Evolutionary conservation across 257 asterid genomes (phyloP), one percentile per base, ranked within the genome.

Genomic region (Henckelia pumila): DNA sequence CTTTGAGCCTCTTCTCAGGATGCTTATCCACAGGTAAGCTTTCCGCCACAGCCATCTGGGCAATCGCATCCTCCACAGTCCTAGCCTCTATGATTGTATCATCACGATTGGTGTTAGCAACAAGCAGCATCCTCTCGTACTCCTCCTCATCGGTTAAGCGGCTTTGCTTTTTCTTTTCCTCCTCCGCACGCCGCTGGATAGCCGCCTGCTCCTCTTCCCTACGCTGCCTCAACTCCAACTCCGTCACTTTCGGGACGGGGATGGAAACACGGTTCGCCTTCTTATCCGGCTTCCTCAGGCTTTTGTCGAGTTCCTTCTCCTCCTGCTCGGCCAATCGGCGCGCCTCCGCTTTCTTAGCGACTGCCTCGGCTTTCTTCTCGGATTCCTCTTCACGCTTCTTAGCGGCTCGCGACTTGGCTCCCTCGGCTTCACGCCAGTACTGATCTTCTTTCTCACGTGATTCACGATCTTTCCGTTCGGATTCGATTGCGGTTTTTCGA

Each of bases 371-470:
- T 30, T 86, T 76, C 79, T 90, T 90, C 88, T 83, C 89, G 26
- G 96, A 88, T 50, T 90, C 95, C 79, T 86, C 97, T 66, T 93
- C 96, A 6, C 89, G 89, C 74, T 90, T 93, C 84, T 93, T 90
- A 24, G 99, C 84, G 28, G 99, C 95, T 56, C 88, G 86, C 10
- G 97, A 85, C 77, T 88, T 93, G 66, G 77, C 78, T n/a, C 94
- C 98, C 80, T 90, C 96, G 56, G 97, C 97, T 73, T 88, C 95
- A 47, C 87, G 92, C 99, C 99, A 93, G 84, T 85, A 93, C 72
- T 81, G 85, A 0, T 93, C 99, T 74, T 93, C 99, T 60, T 93
- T 93, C 7, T 86, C 87, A 24, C 79, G 83, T 40, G 86, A 24
- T 35, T 86, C 99, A 25, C 92, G 96, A 8, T 82, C 92, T 64